Percentiles rank a stretch among this genome's conserved stretches.
Conservation (phyloP, 169 alveolate genomes). For the Cryptosporidium ubiquitum region DNA sequence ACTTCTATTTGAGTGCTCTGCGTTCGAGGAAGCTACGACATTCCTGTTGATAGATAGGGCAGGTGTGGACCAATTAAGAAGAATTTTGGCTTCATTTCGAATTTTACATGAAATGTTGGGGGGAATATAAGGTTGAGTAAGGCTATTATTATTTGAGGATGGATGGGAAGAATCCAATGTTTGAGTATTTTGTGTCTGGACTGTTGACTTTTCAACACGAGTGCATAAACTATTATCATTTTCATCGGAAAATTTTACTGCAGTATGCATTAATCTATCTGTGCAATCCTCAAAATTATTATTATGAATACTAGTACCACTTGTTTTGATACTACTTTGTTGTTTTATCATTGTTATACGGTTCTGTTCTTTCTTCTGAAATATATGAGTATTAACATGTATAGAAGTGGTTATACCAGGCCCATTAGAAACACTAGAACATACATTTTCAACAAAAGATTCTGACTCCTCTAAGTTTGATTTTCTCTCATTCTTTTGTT, state of each 20-base stretch:
- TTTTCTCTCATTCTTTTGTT: constrained; percentile 9
- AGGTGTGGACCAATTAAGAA: not conserved
- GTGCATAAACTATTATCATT: not conserved
- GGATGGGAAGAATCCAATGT: not conserved
- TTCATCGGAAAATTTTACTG: constrained; percentile 4
- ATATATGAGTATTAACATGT: not conserved
- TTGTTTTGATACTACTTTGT: not conserved
- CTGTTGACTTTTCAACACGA: not conserved
- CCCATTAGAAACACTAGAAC: constrained; percentile 16
- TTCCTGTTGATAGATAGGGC: not conserved
- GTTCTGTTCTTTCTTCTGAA: constrained; percentile 9
- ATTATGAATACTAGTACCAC: not conserved
- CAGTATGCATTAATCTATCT: not conserved
- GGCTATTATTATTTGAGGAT: not conserved
- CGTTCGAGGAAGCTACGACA: not conserved
- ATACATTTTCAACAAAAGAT: not conserved
- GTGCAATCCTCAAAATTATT: not conserved
- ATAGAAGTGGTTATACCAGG: constrained; percentile 2
- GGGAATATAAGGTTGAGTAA: not conserved
- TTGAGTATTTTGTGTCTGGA: not conserved
- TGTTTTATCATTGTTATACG: constrained; percentile 7
- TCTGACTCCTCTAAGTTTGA: constrained; percentile 35
- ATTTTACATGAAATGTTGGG: not conserved
- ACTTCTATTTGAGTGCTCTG: not conserved
- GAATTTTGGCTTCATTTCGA: not conserved